These are phyloP conservation scores for Thielaviopsis punctulata DNA, from an alignment of 2,329 filamentous ascomycete genomes.

Conservation along the genomic window DNA sequence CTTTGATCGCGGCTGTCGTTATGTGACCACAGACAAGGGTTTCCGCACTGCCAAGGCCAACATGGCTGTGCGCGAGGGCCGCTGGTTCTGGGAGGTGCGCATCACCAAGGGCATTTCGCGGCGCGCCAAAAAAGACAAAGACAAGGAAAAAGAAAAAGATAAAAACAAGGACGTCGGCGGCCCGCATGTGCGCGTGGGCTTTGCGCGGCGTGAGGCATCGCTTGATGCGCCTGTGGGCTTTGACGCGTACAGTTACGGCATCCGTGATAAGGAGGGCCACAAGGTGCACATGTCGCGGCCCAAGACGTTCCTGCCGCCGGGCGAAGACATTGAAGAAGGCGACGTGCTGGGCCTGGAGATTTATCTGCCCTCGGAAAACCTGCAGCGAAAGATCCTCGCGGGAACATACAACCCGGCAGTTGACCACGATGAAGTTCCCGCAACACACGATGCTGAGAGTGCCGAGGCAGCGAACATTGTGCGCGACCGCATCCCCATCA, in stretches of 20 bases:
- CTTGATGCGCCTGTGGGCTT: conserved; percentile 73
- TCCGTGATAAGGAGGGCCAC: conserved; percentile 78
- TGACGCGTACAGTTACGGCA: conserved; percentile 83
- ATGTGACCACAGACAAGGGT: conserved; percentile 80
- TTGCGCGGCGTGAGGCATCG: conserved; percentile 63
- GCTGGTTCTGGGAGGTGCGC: conserved; percentile 88
- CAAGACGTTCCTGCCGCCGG: conserved; percentile 70
- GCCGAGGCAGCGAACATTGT: conserved; percentile 64
- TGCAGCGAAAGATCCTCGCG: conserved; percentile 77
- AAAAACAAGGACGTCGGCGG: conserved; percentile 27
- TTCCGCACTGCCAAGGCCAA: conserved; percentile 86
- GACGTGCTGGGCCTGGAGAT: conserved; percentile 93
- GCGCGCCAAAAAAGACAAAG: conserved; percentile 20
- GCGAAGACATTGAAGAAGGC: conserved; percentile 67
- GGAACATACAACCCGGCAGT: conserved; percentile 77
- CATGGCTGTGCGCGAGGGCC: conserved; percentile 72
- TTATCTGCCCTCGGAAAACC: conserved; percentile 63
- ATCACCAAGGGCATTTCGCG: conserved; percentile 58
- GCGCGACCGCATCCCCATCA: conserved; percentile 84
- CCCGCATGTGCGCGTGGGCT: conserved; percentile 68
- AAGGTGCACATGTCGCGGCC: conserved; percentile 86
- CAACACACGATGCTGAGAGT: conserved; percentile 16
- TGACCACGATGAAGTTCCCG: conserved; percentile 37
- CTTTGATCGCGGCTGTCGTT: conserved; percentile 56
- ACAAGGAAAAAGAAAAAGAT: conserved; percentile 15